Evolutionary conservation across 2,329 filamentous ascomycete species (phyloP).

Genomic region (Zymoseptoria passerinii): DNA sequence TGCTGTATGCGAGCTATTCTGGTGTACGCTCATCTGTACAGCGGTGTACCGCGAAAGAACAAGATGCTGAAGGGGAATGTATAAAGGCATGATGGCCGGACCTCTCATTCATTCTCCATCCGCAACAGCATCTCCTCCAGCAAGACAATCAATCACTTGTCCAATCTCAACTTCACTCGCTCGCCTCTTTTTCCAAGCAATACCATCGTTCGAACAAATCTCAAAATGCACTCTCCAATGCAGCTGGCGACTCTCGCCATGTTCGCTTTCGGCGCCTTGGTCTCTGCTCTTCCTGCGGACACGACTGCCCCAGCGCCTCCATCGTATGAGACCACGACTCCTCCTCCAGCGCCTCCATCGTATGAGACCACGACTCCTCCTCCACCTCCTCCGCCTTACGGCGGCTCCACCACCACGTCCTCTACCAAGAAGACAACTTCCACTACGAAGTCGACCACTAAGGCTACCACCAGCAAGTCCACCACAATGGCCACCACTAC

Average conservation of each 20-base stretch:
- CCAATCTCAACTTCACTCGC: conserved; percentile 3
- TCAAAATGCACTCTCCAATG: conserved; percentile 14
- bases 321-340: background rate
- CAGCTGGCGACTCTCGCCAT: conserved; percentile 11
- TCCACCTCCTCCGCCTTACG: background rate
- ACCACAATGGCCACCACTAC: background rate
- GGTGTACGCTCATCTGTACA: background rate
- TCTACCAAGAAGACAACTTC: background rate
- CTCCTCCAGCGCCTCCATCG: background rate
- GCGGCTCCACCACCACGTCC: background rate
- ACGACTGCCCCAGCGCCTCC: background rate
- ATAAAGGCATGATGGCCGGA: conserved; percentile 1
- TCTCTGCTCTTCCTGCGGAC: conserved; percentile 8
- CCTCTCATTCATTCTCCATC: background rate
- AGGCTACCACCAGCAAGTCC: background rate
- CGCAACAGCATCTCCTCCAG: conserved; percentile 11
- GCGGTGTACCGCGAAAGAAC: background rate
- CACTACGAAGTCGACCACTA: background rate
- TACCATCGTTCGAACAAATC: conserved; percentile 7
- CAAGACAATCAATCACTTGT: conserved; percentile 4
- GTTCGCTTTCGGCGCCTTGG: conserved; percentile 14
- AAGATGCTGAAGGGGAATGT: background rate
- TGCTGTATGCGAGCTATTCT: background rate
- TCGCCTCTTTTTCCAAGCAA: conserved; percentile 5
- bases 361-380: background rate